Percentiles rank a stretch among this genome's conserved stretches.
Evolutionary conservation across 257 asterid genomes (phyloP).

Genomic region (Nicotiana sylvestris): DNA sequence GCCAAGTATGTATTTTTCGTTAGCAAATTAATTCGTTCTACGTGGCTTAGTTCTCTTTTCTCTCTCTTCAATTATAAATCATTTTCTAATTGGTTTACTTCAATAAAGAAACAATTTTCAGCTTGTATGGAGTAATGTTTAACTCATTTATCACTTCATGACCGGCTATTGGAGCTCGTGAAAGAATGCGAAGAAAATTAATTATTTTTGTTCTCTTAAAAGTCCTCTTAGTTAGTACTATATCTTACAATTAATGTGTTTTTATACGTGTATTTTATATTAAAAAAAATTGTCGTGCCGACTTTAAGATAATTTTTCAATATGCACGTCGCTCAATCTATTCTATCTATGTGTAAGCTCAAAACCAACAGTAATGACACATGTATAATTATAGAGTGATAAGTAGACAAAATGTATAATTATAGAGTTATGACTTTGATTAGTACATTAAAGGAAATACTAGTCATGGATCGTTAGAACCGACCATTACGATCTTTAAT

Average conservation of each 20-base stretch:
- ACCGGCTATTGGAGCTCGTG: conserved; percentile 23
- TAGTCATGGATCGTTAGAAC: too few relatives aligned
- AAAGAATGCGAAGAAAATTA: conserved; percentile 13
- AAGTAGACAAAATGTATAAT: neutral
- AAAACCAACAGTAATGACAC: neutral
- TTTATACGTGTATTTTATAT: neutral
- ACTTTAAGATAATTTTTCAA: too few relatives aligned
- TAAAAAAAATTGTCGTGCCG: neutral
- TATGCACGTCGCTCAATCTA: too few relatives aligned
- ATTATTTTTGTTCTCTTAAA: neutral
- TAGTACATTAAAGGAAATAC: too few relatives aligned
- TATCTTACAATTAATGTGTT: neutral
- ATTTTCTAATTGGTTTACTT: neutral
- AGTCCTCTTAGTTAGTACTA: neutral
- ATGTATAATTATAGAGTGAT: neutral
- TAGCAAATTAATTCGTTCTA: neutral
- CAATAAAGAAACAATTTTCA: neutral
- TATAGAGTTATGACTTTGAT: neutral
- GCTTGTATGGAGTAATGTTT: neutral
- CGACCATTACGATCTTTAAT: too few relatives aligned
- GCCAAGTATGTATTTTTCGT: conserved; percentile 5
- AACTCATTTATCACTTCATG: neutral
- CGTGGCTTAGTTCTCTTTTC: too few relatives aligned
- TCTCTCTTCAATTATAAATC: neutral
- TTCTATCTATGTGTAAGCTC: neutral